phyloP scores from a whole-genome alignment of 768 basidiomycete species.

The Thelephora aurantiotincta region DNA sequence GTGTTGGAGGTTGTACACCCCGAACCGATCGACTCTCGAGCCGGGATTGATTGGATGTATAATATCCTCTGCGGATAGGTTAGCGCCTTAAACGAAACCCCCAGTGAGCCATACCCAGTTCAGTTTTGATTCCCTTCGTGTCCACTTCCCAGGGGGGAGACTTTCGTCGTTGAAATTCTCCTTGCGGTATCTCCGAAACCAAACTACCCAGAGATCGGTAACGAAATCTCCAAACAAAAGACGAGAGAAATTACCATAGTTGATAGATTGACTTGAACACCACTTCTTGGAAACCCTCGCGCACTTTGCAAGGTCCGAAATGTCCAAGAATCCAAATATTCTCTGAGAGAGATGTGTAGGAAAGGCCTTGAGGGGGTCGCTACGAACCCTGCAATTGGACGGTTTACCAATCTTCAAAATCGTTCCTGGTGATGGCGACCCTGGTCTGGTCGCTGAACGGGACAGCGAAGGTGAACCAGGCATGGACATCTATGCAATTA shows the following conservation, averaged over 20 bases:
- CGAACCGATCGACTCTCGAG: conserved; percentile 25
- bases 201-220: conserved; percentile 37
- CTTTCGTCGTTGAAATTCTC: conserved; percentile 76
- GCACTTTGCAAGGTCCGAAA: conserved; percentile 61
- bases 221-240: conserved; percentile 1
- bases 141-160: conserved; percentile 78
- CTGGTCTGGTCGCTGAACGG: conserved; percentile 26
- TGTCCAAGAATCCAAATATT: conserved; percentile 50
- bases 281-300: conserved; percentile 77
- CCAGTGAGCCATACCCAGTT: conserved; percentile 49
- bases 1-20: conserved; percentile 34
- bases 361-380: conserved; percentile 54
- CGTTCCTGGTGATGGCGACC: conserved; percentile 34
- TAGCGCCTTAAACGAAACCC: neutral
- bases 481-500: conserved; percentile 36
- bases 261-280: conserved; percentile 79
- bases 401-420: conserved; percentile 22
- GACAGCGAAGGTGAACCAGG: conserved; percentile 56
- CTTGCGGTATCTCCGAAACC: conserved; percentile 87
- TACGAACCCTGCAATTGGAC: conserved; percentile 9
- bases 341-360: conserved; percentile 74
- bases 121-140: conserved; percentile 86
- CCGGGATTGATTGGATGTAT: conserved; percentile 25
- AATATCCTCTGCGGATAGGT: conserved; percentile 32
- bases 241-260: conserved; percentile 49